A percentile compares a stretch with the other conserved stretches of the same genome.
Conservation (phyloP, 2,329 filamentous ascomycete genomes). For the Canariomyces notabilis region DNA sequence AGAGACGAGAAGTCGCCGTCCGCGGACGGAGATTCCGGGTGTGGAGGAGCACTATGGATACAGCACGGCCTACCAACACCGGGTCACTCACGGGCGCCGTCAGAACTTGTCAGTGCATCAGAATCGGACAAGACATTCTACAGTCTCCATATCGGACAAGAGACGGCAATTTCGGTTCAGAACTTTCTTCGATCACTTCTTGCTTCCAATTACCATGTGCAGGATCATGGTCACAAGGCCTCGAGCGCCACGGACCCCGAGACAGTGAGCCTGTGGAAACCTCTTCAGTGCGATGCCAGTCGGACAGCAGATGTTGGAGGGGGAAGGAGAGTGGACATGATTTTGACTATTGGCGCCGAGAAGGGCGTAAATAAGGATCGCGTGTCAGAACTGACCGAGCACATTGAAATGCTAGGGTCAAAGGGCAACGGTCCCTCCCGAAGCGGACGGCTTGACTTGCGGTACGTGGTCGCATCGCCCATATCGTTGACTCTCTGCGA, state of each 20-base stretch:
- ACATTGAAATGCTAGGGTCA: constrained; percentile 51
- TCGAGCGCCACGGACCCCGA: constrained; percentile 46
- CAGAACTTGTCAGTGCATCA: constrained; percentile 4
- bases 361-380: constrained; percentile 48
- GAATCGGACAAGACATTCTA: constrained; percentile 38
- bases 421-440: constrained; percentile 46
- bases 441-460: constrained; percentile 54
- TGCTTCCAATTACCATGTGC: constrained; percentile 45
- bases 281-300: constrained; percentile 42
- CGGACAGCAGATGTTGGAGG: constrained; percentile 26
- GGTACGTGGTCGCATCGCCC: constrained; percentile 35
- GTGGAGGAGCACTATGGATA: constrained; percentile 2
- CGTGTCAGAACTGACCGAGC: constrained; percentile 42
- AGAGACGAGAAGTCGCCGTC: background rate
- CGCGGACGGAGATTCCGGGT: background rate
- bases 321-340: constrained; percentile 47
- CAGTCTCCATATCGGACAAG: constrained; percentile 39
- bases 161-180: constrained; percentile 50
- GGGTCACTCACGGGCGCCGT: constrained; percentile 28
- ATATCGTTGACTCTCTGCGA: background rate
- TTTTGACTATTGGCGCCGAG: constrained; percentile 56
- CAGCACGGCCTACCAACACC: constrained; percentile 33
- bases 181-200: constrained; percentile 53
- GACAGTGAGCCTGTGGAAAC: constrained; percentile 48
- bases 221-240: constrained; percentile 43